Conservation (phyloP, 495 filamentous ascomycete species). For the Amphirosellinia nigrospora region DNA sequence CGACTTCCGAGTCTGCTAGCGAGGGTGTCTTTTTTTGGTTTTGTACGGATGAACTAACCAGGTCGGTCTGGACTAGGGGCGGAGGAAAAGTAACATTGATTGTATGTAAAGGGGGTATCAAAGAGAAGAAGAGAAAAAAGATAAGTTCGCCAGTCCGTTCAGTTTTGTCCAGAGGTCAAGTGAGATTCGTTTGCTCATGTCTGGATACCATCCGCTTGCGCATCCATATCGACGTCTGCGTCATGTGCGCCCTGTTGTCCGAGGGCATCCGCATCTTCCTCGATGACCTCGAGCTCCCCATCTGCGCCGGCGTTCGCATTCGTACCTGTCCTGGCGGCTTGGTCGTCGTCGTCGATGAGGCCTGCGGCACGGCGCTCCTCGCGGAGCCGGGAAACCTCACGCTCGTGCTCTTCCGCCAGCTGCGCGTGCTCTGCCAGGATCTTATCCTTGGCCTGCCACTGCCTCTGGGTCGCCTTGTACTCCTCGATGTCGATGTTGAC, state of each 20-base stretch:
- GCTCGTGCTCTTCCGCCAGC: slow-evolving; percentile 70
- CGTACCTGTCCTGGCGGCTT: slow-evolving; percentile 41
- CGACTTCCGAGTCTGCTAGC: neutral
- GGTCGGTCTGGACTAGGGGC: no score
- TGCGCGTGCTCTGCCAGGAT: slow-evolving; percentile 74
- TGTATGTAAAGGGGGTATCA: slow-evolving; percentile 19
- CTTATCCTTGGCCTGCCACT: slow-evolving; percentile 61
- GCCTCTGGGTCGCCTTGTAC: slow-evolving; percentile 67
- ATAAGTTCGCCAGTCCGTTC: no score
- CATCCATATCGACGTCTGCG: neutral
- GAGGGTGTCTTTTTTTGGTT: no score
- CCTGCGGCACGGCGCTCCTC: slow-evolving; percentile 45
- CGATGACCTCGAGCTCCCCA: slow-evolving; percentile 29
- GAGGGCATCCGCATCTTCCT: slow-evolving; percentile 32
- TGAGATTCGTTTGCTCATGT: neutral
- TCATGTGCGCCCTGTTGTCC: neutral
- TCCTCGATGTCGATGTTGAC: slow-evolving; percentile 68
- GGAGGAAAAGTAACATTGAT: neutral
- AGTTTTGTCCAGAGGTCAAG: neutral
- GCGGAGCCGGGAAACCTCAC: slow-evolving; percentile 52
- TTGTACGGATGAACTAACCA: neutral
- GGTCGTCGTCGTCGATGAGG: slow-evolving; percentile 45
- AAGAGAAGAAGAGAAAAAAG: neutral
- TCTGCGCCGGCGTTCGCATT: slow-evolving; percentile 41
- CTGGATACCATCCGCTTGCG: slow-evolving; percentile 4